A percentile compares a stretch with the other conserved stretches of the same genome.
phyloP scores from a whole-genome alignment of 1,284 basidiomycete species.

The Trichosporon asahii region DNA sequence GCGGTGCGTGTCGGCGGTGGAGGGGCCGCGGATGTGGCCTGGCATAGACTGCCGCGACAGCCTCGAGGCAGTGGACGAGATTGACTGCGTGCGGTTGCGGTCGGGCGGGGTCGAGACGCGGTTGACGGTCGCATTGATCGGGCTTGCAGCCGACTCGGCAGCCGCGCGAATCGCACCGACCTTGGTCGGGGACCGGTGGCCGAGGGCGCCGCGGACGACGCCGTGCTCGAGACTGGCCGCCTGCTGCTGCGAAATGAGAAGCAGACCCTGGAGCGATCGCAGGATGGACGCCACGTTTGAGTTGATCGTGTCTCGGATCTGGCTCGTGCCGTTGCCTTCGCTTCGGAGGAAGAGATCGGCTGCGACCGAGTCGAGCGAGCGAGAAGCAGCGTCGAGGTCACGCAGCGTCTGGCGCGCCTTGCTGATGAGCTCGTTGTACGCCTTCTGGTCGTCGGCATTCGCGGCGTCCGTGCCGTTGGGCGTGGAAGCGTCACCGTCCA shows the following conservation, averaged over 20 bases:
- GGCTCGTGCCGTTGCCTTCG: background rate
- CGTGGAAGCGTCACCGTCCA: slow-evolving; percentile 35
- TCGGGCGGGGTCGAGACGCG: background rate
- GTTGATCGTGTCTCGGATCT: slow-evolving; percentile 14
- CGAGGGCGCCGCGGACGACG: slow-evolving; percentile 32
- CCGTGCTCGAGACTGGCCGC: slow-evolving; percentile 31
- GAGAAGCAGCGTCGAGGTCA: slow-evolving; percentile 36
- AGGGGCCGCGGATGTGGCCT: slow-evolving; percentile 7
- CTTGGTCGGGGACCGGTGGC: slow-evolving; percentile 27
- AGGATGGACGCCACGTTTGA: slow-evolving; percentile 27
- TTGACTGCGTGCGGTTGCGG: slow-evolving; percentile 10
- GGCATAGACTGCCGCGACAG: background rate
- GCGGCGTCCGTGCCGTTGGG: slow-evolving; percentile 15
- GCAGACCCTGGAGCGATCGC: slow-evolving; percentile 30
- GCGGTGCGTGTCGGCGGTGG: slow-evolving; percentile 11
- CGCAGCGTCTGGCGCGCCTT: slow-evolving; percentile 35
- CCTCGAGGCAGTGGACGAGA: slow-evolving; percentile 15
- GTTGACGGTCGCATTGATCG: background rate
- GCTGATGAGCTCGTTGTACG: slow-evolving; percentile 41
- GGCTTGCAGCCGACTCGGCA: background rate
- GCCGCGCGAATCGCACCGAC: background rate
- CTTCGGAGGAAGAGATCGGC: slow-evolving; percentile 23
- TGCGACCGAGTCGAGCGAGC: slow-evolving; percentile 21
- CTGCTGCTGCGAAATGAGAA: slow-evolving; percentile 38
- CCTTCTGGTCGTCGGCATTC: slow-evolving; percentile 27